These are phyloP conservation scores for Brassica carinata DNA, from an alignment of 345 rosid genomes.

Conservation along the genomic window DNA sequence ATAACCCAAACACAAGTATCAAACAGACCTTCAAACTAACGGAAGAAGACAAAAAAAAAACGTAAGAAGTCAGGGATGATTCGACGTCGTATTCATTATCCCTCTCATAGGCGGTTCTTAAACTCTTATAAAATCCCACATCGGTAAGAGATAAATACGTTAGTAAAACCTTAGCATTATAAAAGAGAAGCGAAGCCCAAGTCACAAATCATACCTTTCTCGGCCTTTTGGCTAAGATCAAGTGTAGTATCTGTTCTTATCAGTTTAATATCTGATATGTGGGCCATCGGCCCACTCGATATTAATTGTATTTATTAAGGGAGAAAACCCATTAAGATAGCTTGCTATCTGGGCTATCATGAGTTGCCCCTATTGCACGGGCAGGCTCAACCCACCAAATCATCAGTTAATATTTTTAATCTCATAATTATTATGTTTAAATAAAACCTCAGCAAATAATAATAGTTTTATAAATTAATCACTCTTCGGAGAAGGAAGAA, in stretches of 20 bases:
- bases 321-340: slow-evolving; percentile 11
- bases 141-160: not conserved
- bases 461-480: not conserved
- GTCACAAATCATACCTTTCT: slow-evolving; percentile 48
- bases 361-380: slow-evolving; percentile 31
- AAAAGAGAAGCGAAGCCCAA: not conserved
- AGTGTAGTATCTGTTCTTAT: slow-evolving; percentile 69
- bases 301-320: slow-evolving; percentile 33
- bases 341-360: slow-evolving; percentile 24
- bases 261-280: slow-evolving; percentile 64
- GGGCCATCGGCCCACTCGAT: not conserved
- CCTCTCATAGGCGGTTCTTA: not conserved
- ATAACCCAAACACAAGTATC: not conserved
- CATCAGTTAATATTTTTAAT: rapidly evolving
- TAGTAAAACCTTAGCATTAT: not conserved
- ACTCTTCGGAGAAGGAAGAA: not conserved
- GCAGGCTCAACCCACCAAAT: slow-evolving; percentile 24
- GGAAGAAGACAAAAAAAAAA: too few species aligned
- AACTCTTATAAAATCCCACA: slow-evolving; percentile 14
- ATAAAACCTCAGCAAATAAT: not conserved
- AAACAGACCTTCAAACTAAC: not conserved
- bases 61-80: not conserved
- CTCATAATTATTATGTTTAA: too few species aligned
- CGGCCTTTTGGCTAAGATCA: slow-evolving; percentile 77
- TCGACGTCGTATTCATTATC: not conserved